These are phyloP conservation scores for Sinapis alba DNA, from an alignment of 441 rosid genomes.

Conservation along the genomic window DNA sequence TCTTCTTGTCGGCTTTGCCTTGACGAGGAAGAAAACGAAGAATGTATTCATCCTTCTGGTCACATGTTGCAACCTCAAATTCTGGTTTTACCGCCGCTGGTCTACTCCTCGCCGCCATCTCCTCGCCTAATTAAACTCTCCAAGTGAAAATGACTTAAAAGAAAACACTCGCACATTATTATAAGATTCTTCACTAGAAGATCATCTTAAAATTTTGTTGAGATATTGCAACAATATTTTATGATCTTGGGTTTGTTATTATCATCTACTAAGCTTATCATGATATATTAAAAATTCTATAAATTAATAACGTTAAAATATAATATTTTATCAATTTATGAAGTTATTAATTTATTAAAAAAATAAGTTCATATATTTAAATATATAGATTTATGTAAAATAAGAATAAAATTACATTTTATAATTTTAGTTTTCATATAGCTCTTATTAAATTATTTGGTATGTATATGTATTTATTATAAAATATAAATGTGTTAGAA, in stretches of 20 bases:
- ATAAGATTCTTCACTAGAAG: no score
- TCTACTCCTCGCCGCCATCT: neutral
- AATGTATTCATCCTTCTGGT: neutral
- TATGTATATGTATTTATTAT: neutral
- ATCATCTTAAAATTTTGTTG: neutral
- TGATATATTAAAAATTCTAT: no score
- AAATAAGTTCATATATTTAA: no score
- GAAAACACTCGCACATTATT: no score
- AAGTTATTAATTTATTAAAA: neutral
- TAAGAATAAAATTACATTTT: no score
- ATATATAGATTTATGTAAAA: no score
- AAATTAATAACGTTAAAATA: neutral
- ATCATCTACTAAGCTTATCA: neutral
- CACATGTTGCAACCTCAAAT: neutral
- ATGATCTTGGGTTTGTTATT: neutral
- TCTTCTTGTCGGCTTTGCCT: conserved; percentile 1
- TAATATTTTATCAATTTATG: neutral
- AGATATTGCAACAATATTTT: no score
- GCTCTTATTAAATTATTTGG: neutral
- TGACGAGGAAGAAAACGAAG: neutral
- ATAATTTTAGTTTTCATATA: no score
- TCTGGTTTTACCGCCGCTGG: neutral
- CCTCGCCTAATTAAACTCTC: neutral
- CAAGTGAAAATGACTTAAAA: neutral
- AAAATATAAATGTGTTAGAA: no score